phyloP scores from a whole-genome alignment of 371 early-diverging fungal genomes.

The Blakeslea trispora region DNA sequence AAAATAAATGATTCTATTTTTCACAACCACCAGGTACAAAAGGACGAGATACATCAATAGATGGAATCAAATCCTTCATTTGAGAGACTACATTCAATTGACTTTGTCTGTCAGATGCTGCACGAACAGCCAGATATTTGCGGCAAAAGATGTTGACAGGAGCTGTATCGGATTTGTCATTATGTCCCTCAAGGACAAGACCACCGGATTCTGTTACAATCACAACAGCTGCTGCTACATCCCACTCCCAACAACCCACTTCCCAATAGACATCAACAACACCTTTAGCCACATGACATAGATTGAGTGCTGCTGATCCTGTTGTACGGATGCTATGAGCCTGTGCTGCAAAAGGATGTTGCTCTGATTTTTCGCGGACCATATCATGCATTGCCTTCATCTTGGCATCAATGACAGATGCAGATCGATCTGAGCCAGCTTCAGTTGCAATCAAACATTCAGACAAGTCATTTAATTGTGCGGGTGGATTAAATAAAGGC shows the following conservation, averaged over 20 bases:
- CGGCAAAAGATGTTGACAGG: conserved; percentile 53
- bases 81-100: conserved; percentile 41
- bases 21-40: conserved; percentile 55
- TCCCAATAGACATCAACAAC: conserved; percentile 91
- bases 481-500: conserved; percentile 59
- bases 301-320: conserved; percentile 82
- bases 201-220: conserved; percentile 80
- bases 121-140: conserved; percentile 53
- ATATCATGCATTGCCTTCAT: conserved; percentile 62
- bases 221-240: conserved; percentile 77
- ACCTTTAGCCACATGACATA: conserved; percentile 84
- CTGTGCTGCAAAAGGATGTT: conserved; percentile 43
- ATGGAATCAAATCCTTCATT: conserved; percentile 48
- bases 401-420: conserved; percentile 65
- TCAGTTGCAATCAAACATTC: conserved; percentile 80
- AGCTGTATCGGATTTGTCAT: conserved; percentile 16
- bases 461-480: conserved; percentile 63
- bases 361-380: conserved; percentile 26
- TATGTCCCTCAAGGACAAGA: conserved; percentile 60
- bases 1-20: not conserved
- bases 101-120: conserved; percentile 25
- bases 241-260: conserved; percentile 84
- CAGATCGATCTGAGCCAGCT: conserved; percentile 76
- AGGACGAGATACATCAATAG: conserved; percentile 44
- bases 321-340: conserved; percentile 77